phyloP scores from a whole-genome alignment of 306 rosid species.

The Rosa lucieae region DNA sequence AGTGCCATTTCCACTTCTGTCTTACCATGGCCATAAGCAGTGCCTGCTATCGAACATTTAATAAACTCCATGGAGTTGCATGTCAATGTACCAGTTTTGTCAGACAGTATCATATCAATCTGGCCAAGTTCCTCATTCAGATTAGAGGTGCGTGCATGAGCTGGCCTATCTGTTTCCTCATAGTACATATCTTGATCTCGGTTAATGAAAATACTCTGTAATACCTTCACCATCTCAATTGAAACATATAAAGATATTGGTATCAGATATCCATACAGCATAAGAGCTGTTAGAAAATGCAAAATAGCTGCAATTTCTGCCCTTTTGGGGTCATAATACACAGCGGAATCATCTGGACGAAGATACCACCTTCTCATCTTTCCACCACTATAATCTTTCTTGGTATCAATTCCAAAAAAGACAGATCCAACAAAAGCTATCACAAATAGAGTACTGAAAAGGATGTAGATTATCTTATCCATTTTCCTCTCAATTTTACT shows the following conservation, averaged over 20 bases:
- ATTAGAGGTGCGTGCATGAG: slow-evolving; percentile 86
- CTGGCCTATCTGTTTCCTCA: slow-evolving; percentile 70
- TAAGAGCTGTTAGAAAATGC: slow-evolving; percentile 84
- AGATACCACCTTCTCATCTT: slow-evolving; percentile 76
- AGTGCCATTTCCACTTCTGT: slow-evolving; percentile 80
- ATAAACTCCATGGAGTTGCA: slow-evolving; percentile 93
- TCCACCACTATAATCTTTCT: slow-evolving; percentile 43
- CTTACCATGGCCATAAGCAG: slow-evolving; percentile 69
- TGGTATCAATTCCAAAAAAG: slow-evolving; percentile 56
- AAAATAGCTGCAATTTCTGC: slow-evolving; percentile 56
- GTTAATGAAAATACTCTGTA: slow-evolving; percentile 82
- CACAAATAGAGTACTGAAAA: slow-evolving; percentile 67
- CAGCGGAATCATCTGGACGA: slow-evolving; percentile 53
- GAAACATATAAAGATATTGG: slow-evolving; percentile 91
- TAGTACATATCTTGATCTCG: slow-evolving; percentile 75
- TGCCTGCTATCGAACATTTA: slow-evolving; percentile 78
- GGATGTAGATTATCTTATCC: slow-evolving; percentile 83
- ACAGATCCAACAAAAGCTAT: slow-evolving; percentile 70
- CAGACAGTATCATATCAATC: slow-evolving; percentile 75
- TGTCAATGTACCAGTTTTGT: slow-evolving; percentile 92
- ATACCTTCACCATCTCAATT: slow-evolving; percentile 87
- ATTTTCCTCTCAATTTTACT: slow-evolving; percentile 82
- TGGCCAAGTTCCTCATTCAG: slow-evolving; percentile 94
- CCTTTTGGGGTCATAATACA: slow-evolving; percentile 56
- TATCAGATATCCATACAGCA: slow-evolving; percentile 85